Conservation (phyloP, 2,329 filamentous ascomycete species). For the Cladorrhinum sp. region DNA sequence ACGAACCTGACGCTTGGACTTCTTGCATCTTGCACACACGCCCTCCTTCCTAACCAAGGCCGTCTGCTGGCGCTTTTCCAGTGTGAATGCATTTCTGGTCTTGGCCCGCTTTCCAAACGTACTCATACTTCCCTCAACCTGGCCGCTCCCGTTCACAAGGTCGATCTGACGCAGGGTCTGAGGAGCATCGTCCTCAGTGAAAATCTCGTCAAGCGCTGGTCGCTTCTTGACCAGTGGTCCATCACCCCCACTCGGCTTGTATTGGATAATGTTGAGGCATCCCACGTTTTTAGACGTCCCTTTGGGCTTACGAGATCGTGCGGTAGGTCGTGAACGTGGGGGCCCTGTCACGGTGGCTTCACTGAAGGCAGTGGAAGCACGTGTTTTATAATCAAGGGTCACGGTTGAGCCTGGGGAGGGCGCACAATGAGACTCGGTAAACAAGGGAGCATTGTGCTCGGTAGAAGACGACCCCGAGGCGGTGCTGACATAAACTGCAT, state of each 20-base stretch:
- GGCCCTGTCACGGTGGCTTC: background rate
- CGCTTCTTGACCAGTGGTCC: slow-evolving; percentile 16
- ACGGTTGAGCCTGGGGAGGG: background rate
- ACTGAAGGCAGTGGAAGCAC: background rate
- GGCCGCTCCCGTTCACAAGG: slow-evolving; percentile 12
- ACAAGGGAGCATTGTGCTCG: background rate
- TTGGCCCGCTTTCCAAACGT: slow-evolving; percentile 19
- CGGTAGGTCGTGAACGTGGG: background rate
- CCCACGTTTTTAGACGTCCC: background rate
- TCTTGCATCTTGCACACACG: slow-evolving; percentile 24
- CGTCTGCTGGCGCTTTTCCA: slow-evolving; percentile 21
- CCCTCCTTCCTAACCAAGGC: slow-evolving; percentile 21
- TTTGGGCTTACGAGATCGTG: slow-evolving; percentile 1
- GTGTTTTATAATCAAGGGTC: background rate
- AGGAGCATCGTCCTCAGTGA: background rate
- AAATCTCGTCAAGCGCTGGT: slow-evolving; percentile 10
- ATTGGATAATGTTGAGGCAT: slow-evolving; percentile 18
- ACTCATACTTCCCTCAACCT: slow-evolving; percentile 19
- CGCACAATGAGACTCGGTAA: background rate
- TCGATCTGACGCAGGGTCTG: slow-evolving; percentile 14
- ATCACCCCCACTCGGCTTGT: slow-evolving; percentile 7
- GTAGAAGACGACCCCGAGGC: background rate
- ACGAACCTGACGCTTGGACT: slow-evolving; percentile 23
- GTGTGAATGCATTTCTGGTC: slow-evolving; percentile 15
- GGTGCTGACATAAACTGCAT: background rate